Conservation (phyloP, 805 yeast genomes). For the Yarrowia sp. region DNA sequence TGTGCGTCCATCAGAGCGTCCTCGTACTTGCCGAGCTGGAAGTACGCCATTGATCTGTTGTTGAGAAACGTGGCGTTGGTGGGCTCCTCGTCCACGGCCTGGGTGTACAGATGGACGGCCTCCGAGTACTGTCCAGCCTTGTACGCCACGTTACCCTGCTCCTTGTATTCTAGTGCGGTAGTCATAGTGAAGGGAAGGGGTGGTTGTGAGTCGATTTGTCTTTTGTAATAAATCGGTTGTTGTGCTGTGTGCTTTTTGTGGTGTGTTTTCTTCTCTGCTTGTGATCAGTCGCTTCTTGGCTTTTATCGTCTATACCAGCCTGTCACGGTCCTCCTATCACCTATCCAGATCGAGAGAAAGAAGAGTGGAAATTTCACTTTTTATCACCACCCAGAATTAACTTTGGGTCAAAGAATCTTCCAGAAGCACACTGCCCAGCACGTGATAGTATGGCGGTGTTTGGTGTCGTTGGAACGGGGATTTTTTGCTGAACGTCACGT, state of each 20-base stretch:
- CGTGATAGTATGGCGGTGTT: background rate
- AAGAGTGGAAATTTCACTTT: conserved; percentile 36
- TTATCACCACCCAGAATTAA: conserved; percentile 9
- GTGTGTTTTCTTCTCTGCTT: too few relatives aligned
- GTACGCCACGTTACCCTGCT: conserved; percentile 52
- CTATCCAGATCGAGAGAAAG: background rate
- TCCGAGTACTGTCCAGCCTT: conserved; percentile 49
- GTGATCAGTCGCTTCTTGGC: too few relatives aligned
- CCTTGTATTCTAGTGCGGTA: conserved; percentile 45
- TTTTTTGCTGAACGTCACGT: too few relatives aligned
- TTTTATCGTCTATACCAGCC: too few relatives aligned
- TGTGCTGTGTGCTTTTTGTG: background rate
- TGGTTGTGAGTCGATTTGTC: background rate
- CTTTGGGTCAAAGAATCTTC: conserved; percentile 32
- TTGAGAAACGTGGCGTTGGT: conserved; percentile 50
- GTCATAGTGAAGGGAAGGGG: conserved; percentile 31
- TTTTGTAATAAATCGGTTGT: too few relatives aligned
- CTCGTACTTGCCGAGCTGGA: conserved; percentile 49
- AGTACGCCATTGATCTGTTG: conserved; percentile 52
- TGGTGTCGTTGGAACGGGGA: too few relatives aligned
- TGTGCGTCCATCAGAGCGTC: conserved; percentile 51
- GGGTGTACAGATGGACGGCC: conserved; percentile 49
- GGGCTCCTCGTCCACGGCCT: conserved; percentile 52
- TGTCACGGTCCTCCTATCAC: too few relatives aligned
- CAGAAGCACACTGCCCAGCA: background rate